These are phyloP conservation scores for Clarireedia sp. DNA, from an alignment of 2,329 filamentous ascomycete genomes.

Conservation along the genomic window DNA sequence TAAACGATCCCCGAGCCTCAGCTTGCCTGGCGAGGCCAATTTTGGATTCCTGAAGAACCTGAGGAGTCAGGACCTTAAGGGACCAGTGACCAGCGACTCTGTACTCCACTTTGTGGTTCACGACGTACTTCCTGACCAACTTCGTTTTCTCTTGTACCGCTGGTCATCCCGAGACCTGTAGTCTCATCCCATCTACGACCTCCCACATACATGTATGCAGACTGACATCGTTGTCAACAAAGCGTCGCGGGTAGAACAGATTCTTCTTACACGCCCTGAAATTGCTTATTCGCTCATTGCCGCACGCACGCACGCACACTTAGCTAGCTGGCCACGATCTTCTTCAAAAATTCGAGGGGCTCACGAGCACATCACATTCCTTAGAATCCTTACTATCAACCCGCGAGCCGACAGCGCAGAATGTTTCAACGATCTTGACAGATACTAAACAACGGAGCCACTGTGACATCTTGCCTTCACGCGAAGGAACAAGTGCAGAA, in stretches of 20 bases:
- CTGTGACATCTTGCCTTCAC: background rate
- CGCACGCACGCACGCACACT: background rate
- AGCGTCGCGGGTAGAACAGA: too few relatives aligned
- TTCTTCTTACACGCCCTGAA: background rate
- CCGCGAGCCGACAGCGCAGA: background rate
- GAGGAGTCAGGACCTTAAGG: too few relatives aligned
- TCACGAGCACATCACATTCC: background rate
- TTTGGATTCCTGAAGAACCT: too few relatives aligned
- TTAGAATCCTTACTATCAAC: background rate
- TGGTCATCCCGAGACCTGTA: background rate
- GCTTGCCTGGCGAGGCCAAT: too few relatives aligned
- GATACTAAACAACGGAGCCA: background rate
- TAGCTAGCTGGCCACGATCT: constrained; percentile 3
- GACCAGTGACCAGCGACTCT: background rate
- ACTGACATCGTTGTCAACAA: background rate
- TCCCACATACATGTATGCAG: too few relatives aligned
- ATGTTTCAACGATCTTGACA: background rate
- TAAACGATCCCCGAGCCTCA: too few relatives aligned
- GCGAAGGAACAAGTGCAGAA: background rate
- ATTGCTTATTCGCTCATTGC: background rate
- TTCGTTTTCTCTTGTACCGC: background rate
- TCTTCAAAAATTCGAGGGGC: background rate
- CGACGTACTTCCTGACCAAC: background rate
- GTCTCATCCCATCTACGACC: too few relatives aligned
- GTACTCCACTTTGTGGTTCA: constrained; percentile 1